Evolutionary conservation across 441 rosid genomes (phyloP), one percentile per base, ranked within the genome.

Genomic region (Adansonia madagascariensis): DNA sequence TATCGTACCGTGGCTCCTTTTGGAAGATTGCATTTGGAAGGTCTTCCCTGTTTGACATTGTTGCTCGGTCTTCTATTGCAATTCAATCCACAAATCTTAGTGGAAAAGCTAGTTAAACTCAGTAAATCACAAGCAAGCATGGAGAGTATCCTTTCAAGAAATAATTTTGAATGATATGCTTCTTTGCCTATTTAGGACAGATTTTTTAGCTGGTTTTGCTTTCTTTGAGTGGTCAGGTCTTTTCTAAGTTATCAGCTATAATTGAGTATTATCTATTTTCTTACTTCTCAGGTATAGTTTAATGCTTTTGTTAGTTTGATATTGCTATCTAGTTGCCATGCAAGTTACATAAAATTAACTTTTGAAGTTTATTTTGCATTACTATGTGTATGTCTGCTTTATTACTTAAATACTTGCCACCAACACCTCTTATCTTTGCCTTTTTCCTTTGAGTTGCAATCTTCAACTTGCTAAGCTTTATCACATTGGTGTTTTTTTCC

Each of bases 401-500:
- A 24, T 24, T 24, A 24, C 27, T 24, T 24, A 24, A 24, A 24
- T 24, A 24, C 27, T 24, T 24, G 27, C 27, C 27, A 24, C 27
- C 27, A 24, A 24, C 27, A 24, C 27, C 27, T 24, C 27, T 24
- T 24, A 24, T 24, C 27, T 24, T 24, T 24, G 27, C 27, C 6
- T 57, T 18, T 41, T 57, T 69, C 47, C 10, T 8, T 24, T 24
- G 0, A 24, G 27, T 24, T 24, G 27, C 27, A 24, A 24, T 82
- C 90, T 97, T 96, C 89, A 80, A 91, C 15, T 20, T 75, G 63
- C 68, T 50, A 74, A 96, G 99, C 99, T 86, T 85, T 94, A 69
- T 96, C 99, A 8, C 98, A 96, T 77, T 96, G 98, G 98, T 94
- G 99, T 79, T 94, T 24, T 96, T 81, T 96, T 94, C 77, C 99